Base-by-base conservation (phyloP, 1,284 basidiomycete species). In the Tilletia indica region DNA sequence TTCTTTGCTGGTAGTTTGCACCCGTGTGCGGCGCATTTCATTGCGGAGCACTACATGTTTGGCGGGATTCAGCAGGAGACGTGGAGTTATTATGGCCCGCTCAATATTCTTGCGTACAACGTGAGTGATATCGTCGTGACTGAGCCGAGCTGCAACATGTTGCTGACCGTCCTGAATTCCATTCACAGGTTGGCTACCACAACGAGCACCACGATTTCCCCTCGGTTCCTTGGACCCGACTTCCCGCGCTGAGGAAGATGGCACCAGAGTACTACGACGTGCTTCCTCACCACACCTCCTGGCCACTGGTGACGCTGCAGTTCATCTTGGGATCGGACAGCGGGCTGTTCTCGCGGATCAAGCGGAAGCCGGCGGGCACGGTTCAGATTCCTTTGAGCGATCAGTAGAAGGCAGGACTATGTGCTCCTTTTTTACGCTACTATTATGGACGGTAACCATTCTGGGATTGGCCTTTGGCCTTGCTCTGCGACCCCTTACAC, bases 151-250 rank as follows among this genome's bases (percentile, higher is more conserved):
- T 31, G 25, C 25, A 31, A 31, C 2, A 54, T 25, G 56, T 45
- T 31, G 61, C 19, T 42, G 64, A 63, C 34, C 68, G 47, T 25
- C 56, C 56, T 39, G 25, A 34, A 54, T 31, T 21, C 66, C 48
- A 34, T 21, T 58, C 34, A 3, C 36, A 93, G 91, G 92, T 97
- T 71, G 96, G 96, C 61, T 98, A 97, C 84, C 96, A 98, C 85
- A 97, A 98, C 86, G 96, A 99, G 84, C 96, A 99, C 85, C 96
- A 99, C 86, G 96, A 99, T 86, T 99, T 99, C 86, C 95, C 96
- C 8, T 94, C 93, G 2, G 87, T 99, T 0, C 89, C 97, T 0
- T 99, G 96, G 96, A 97, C 94, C 9, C 89, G 92, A n/a, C 88
- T 99, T 0, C 93, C 94, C 0, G 88, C 89, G 9, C 89, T 99